Base-by-base conservation (phyloP, 2,329 filamentous ascomycete species). In the Penicillium expansum region DNA sequence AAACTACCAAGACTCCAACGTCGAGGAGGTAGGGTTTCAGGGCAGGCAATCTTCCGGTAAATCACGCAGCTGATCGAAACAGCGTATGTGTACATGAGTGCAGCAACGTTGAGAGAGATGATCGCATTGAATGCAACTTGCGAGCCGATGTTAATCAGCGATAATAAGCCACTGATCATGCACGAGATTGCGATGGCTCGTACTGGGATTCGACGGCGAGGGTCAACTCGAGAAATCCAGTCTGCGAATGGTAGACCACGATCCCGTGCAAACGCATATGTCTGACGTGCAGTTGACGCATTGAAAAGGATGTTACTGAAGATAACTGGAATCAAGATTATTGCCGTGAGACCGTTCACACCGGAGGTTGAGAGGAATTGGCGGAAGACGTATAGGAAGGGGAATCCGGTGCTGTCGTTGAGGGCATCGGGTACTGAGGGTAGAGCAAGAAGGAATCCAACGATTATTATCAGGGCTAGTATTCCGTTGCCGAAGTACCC, bases 81-180 rank as follows among this genome's bases (percentile, higher is more conserved):
- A 45, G 80, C 75, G 62, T 83, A 83, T 6, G 79, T 81, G 49
- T 74, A 77, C 48, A 83, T 74, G 9, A 82, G 71, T 0, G 78
- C 76, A 4, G 75, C 76, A 33, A 79, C 73, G 13, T 75, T 76
- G 0, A 84, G 72, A 1, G 79, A 81, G 16, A 78, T 76, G 52
- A 83, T 80, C 52, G 77, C 79, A 62, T 82, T 79, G 67, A 83
- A 81, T 7, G 81, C 81, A 6, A 77, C 73, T 5, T 73, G 61
- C 6, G 78, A 81, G 22, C 79, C 80, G 42, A 83, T 79, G 65
- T 82, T 82, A 68, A 83, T 82, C 7, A 81, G 67, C 0, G 76
- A 76, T 8, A 82, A 67, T 4, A 80, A 66, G 1, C 66, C 63
- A 42, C 62, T 69, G 58, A 76, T 68, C 1, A 62, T 30, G 41